phyloP scores from a whole-genome alignment of 2,329 filamentous ascomycete genomes.

The Monilinia vaccinii-corymbosi region DNA sequence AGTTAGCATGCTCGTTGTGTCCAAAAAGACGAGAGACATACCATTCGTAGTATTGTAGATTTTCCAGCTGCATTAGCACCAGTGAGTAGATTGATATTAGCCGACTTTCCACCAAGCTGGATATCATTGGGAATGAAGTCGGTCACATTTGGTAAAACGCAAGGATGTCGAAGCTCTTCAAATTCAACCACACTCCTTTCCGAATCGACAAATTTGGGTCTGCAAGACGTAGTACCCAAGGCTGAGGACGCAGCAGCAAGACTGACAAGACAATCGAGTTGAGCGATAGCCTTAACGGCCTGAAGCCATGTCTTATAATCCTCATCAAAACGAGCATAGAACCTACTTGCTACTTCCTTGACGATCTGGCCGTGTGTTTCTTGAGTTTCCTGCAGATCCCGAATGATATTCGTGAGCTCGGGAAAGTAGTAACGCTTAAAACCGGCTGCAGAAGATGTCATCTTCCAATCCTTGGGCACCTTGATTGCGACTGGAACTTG shows the following conservation, averaged over 20 bases:
- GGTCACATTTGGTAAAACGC: constrained; percentile 78
- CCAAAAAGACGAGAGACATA: constrained; percentile 34
- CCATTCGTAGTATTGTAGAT: constrained; percentile 92
- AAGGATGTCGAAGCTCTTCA: constrained; percentile 85
- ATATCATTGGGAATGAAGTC: constrained; percentile 98
- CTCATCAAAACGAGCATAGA: constrained; percentile 81
- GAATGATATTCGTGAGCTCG: constrained; percentile 72
- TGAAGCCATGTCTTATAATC: constrained; percentile 79
- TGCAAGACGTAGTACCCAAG: constrained; percentile 78
- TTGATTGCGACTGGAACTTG: constrained; percentile 81
- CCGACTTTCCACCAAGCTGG: constrained; percentile 66
- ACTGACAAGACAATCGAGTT: constrained; percentile 91
- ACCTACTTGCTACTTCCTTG: constrained; percentile 72
- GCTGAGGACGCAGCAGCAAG: constrained; percentile 80
- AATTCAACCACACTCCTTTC: constrained; percentile 87
- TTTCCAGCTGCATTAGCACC: constrained; percentile 97
- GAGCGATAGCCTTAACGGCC: constrained; percentile 81
- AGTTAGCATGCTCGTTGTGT: constrained; percentile 14
- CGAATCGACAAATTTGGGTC: constrained; percentile 77
- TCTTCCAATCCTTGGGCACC: constrained; percentile 79
- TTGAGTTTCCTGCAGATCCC: constrained; percentile 84
- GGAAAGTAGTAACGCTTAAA: constrained; percentile 93
- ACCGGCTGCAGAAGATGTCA: constrained; percentile 88
- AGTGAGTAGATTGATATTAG: constrained; percentile 86
- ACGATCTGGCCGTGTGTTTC: constrained; percentile 88